Evolutionary conservation across 345 rosid species (phyloP).

Genomic region (Odontarrhena argentea): DNA sequence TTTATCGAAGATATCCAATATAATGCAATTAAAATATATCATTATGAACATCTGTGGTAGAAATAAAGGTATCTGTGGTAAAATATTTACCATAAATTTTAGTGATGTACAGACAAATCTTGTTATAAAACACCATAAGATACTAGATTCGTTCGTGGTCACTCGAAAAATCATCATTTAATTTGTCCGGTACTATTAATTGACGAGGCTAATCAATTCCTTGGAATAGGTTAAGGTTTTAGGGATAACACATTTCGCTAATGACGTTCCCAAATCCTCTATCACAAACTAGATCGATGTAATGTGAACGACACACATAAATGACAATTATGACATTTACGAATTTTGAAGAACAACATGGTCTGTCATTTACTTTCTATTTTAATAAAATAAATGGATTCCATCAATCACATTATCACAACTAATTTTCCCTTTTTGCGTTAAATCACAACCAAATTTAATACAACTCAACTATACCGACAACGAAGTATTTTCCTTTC

Average conservation of each 20-base stretch:
- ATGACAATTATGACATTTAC: conserved; percentile 21
- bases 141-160: too few species aligned
- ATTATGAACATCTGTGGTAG: too few species aligned
- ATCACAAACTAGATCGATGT: conserved; percentile 11
- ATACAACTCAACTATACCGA: conserved; percentile 40
- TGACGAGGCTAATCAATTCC: not conserved
- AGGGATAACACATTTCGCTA: conserved; percentile 8
- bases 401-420: conserved; percentile 30
- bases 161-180: too few species aligned
- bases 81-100: too few species aligned
- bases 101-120: too few species aligned
- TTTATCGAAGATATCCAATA: too few species aligned
- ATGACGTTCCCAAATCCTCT: not conserved
- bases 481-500: conserved; percentile 29
- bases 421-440: not conserved
- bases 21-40: too few species aligned
- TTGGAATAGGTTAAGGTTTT: not conserved
- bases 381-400: conserved; percentile 1
- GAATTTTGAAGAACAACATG: conserved; percentile 18
- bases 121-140: too few species aligned
- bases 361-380: not conserved
- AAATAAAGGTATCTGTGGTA: too few species aligned
- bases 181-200: not conserved
- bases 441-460: conserved; percentile 34
- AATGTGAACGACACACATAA: conserved; percentile 20